A percentile compares a stretch with the other conserved stretches of the same genome.
phyloP scores from a whole-genome alignment of 257 asterid species.

The Solanum corneliomulleri region DNA sequence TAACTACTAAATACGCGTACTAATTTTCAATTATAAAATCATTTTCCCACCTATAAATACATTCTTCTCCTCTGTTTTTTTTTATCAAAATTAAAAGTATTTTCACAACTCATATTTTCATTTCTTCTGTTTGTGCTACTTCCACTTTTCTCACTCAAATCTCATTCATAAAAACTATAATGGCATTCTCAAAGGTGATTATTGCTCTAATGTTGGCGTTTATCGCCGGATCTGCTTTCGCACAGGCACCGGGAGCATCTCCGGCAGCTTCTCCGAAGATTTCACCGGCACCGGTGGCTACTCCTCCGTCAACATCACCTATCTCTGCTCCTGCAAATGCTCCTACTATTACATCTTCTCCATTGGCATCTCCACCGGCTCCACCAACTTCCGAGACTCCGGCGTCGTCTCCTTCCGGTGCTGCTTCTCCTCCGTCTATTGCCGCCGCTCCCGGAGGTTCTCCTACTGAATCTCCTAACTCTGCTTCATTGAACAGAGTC shows the following conservation, averaged over 20 bases:
- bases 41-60: background rate
- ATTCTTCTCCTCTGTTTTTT: background rate
- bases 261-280: conserved; percentile 36
- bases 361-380: conserved; percentile 21
- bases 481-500: conserved; percentile 29
- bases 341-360: conserved; percentile 3
- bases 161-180: background rate
- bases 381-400: conserved; percentile 13
- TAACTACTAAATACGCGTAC: background rate
- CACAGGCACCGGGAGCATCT: conserved; percentile 40
- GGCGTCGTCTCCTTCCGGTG: conserved; percentile 6
- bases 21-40: background rate
- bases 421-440: conserved; percentile 13
- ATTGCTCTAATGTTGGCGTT: conserved; percentile 21
- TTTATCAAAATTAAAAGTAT: background rate
- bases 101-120: background rate
- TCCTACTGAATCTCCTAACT: conserved; percentile 11
- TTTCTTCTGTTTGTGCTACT: background rate
- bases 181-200: conserved; percentile 16
- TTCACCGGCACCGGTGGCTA: conserved; percentile 12
- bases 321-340: conserved; percentile 12
- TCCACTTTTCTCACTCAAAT: background rate
- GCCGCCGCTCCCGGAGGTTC: conserved; percentile 22
- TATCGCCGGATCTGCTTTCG: conserved; percentile 23
- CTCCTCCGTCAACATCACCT: conserved; percentile 6